Evolutionary conservation across 208 protist species (phyloP), one percentile per base, ranked within the genome.

Genomic region (Leishmania major): DNA sequence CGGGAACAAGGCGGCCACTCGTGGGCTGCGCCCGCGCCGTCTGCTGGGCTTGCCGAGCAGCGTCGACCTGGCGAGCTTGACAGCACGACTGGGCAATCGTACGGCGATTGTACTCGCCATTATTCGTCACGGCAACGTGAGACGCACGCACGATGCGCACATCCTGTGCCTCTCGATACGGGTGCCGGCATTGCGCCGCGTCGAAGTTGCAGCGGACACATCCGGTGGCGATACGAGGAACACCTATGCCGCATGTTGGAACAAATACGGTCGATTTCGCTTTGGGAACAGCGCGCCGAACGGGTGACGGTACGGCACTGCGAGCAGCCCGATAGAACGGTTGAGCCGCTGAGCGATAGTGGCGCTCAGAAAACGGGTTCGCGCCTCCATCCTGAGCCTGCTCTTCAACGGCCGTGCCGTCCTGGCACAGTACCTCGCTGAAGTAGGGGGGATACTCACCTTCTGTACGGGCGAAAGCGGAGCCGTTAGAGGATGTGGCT

Each of bases 151-250:
- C 66, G 67, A 86, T 82, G 43, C 83, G 83, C 51, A 80, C 74
- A 62, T 86, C 78, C 49, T 86, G 83, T 3, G 83, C 83, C 66
- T 86, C 83, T 22, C 83, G 83, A 53, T 86, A 83, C 35, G 83
- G 83, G 49, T 71, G 74, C 15, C 83, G 83, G 57, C 83, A 82
- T 55, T 78, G 74, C 53, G 60, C 28, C 11, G 47, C 83, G 7
- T 76, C 47, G 19, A 77, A 53, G 51, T 35, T 19, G 75, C 72
- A 83, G 49, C 66, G 75, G 55, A 11, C 25, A 45, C 73, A 66
- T n/a, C 51, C 59, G 1, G 37, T 28, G 64, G 62, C 25, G 64
- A 64, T 5, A 69, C 62, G 59, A 8, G 72, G 51, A 19, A 17
- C 55, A 35, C 2, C 7, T 25, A 55, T 5, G 13, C 35, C 75